Evolutionary conservation across 1,284 basidiomycete species (phyloP).

Genomic region (Peniophora sp.): DNA sequence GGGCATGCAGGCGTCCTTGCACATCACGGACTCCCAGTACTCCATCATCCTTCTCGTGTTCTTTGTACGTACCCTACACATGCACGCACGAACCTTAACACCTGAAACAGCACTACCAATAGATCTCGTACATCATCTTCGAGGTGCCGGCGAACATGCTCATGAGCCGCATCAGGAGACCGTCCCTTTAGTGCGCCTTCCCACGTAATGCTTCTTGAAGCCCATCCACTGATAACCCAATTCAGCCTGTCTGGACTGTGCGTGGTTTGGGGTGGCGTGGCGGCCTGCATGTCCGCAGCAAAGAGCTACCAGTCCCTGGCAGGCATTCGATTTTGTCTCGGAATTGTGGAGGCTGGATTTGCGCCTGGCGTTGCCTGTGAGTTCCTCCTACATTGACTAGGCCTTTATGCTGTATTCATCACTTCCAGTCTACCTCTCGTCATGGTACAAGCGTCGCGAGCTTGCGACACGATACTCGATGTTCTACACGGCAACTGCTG

Average conservation of each 20-base stretch:
- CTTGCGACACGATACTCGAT: conserved; percentile 17
- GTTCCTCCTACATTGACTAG: too few relatives aligned
- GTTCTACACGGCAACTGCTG: conserved; percentile 16
- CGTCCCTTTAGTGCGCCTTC: conserved; percentile 1
- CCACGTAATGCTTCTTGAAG: not conserved
- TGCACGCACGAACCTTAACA: not conserved
- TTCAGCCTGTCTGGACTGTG: conserved; percentile 12
- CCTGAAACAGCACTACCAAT: not conserved
- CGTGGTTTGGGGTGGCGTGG: conserved; percentile 15
- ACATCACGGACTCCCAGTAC: conserved; percentile 19
- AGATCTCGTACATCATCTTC: conserved; percentile 1
- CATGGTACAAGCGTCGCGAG: conserved; percentile 17
- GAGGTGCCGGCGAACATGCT: conserved; percentile 1
- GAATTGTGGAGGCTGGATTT: conserved; percentile 21
- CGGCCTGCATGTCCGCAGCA: conserved; percentile 14
- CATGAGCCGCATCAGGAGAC: conserved; percentile 1
- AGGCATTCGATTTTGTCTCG: conserved; percentile 23
- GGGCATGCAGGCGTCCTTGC: conserved; percentile 25
- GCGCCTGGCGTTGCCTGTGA: conserved; percentile 13
- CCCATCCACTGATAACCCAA: not conserved
- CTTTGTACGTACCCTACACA: conserved; percentile 15
- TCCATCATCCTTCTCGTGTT: conserved; percentile 16
- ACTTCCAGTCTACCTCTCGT: conserved; percentile 10
- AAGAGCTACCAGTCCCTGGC: conserved; percentile 14
- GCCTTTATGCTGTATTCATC: too few relatives aligned